phyloP scores from a whole-genome alignment of 2,329 filamentous ascomycete genomes.

The Alternaria incomplexa region DNA sequence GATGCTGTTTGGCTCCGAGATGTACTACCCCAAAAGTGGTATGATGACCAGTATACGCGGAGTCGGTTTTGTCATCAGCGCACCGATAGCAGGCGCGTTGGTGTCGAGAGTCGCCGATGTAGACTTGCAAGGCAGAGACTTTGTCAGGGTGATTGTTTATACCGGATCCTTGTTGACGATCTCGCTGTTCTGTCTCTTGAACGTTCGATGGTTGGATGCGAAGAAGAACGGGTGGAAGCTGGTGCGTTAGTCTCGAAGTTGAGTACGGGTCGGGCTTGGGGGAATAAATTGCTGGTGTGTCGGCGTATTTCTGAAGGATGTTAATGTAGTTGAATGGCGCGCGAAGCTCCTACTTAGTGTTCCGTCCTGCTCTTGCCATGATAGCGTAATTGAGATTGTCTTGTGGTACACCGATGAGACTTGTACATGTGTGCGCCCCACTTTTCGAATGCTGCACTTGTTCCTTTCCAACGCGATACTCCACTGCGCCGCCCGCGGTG shows the following conservation, averaged over 20 bases:
- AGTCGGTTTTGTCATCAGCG: conserved; percentile 24
- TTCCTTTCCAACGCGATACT: neutral
- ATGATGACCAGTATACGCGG: conserved; percentile 26
- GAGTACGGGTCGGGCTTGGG: neutral
- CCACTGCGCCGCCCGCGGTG: neutral
- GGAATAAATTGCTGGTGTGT: neutral
- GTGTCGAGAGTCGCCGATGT: conserved; percentile 16
- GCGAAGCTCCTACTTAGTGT: neutral
- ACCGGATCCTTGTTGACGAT: conserved; percentile 16
- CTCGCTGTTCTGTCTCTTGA: conserved; percentile 12
- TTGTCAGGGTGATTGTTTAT: conserved; percentile 21
- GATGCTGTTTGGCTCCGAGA: conserved; percentile 27
- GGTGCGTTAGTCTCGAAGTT: conserved; percentile 11
- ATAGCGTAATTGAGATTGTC: neutral
- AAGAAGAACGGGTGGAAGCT: conserved; percentile 23
- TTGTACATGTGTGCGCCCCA: neutral
- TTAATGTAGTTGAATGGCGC: neutral
- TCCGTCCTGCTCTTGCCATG: neutral
- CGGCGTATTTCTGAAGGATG: neutral
- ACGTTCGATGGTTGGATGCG: conserved; percentile 21
- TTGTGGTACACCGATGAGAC: neutral
- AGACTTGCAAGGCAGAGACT: conserved; percentile 16
- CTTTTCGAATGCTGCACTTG: neutral
- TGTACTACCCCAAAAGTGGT: conserved; percentile 29
- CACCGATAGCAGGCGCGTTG: conserved; percentile 28